Evolutionary conservation across 768 basidiomycete species (phyloP), one percentile per base, ranked within the genome.

Genomic region (Termitomyces sp.): DNA sequence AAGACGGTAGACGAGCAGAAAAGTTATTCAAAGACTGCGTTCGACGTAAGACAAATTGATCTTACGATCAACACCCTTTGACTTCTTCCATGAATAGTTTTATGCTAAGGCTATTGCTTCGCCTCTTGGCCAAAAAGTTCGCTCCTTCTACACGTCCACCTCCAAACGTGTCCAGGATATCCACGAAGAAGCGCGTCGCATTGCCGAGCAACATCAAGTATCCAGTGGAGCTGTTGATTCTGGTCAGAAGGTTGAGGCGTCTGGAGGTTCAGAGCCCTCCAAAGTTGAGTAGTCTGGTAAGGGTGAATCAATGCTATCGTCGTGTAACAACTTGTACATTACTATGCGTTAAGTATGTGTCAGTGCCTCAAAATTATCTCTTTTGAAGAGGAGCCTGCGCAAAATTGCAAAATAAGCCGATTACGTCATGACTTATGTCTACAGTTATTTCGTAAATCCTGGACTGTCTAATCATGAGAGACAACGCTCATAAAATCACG

Each of bases 91-190:
- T 62, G 18, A 12, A 27, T 4, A 91, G 88, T 94, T 94, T 66
- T 97, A 96, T 69, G 61, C 74, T 24, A 85, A 81, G 65, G 92
- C 90, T 13, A 74, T 96, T 22, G 52, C 79, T n/a, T 92, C 90
- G 39, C 82, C 89, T 1, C 71, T 87, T 24, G 94, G 94, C 12
- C 81, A 86, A 74, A 86, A 83, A 65, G 90, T 97, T 57, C 72
- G 76, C 29, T 65, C 73, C 1, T 98, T 97, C 77, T 98, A 97
- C 77, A 96, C 95, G 14, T 73, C 74, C 44, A 95, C 93, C 8
- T 79, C 86, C 20, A 98, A 97, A 75, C 91, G 95, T 71, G 86
- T 92, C 27, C 65, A 81, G 20, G 94, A 98, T 67, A 94, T 98
- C 48, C 94, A 97, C 67, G 92, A 94, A 66, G 95, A 98, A 72